These are phyloP conservation scores for Neurospora sp. DNA, from an alignment of 495 filamentous ascomycete species.

Conservation along the genomic window DNA sequence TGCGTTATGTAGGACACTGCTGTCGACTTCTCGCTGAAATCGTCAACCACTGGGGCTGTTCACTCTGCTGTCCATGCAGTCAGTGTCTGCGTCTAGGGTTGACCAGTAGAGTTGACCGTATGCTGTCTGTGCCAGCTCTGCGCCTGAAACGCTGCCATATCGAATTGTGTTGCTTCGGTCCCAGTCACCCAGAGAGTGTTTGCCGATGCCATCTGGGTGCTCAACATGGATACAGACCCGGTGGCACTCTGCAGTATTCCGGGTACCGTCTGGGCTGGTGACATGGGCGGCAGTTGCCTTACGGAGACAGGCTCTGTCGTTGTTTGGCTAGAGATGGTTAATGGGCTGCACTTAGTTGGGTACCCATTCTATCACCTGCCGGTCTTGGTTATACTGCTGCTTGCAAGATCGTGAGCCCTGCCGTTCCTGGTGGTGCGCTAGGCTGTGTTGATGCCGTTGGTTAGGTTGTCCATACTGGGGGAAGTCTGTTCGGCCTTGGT, in stretches of 20 bases:
- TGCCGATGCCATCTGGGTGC: background rate
- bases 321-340: background rate
- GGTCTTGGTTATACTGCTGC: background rate
- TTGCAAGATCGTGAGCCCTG: background rate
- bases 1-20: too few species aligned
- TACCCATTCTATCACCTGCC: background rate
- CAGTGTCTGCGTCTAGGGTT: background rate
- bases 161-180: background rate
- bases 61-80: background rate
- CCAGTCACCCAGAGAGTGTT: background rate
- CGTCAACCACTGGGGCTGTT: background rate
- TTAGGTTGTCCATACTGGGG: background rate
- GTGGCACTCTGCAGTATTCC: background rate
- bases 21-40: background rate
- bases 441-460: background rate
- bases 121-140: background rate
- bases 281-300: background rate
- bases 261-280: background rate
- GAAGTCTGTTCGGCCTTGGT: too few species aligned
- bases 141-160: background rate
- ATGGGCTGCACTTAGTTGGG: background rate
- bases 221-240: background rate
- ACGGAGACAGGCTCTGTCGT: background rate
- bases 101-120: background rate
- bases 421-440: background rate